A percentile compares a stretch with the other conserved stretches of the same genome.
phyloP scores from a whole-genome alignment of 1,284 basidiomycete genomes.

The Leccinum subrobustum region DNA sequence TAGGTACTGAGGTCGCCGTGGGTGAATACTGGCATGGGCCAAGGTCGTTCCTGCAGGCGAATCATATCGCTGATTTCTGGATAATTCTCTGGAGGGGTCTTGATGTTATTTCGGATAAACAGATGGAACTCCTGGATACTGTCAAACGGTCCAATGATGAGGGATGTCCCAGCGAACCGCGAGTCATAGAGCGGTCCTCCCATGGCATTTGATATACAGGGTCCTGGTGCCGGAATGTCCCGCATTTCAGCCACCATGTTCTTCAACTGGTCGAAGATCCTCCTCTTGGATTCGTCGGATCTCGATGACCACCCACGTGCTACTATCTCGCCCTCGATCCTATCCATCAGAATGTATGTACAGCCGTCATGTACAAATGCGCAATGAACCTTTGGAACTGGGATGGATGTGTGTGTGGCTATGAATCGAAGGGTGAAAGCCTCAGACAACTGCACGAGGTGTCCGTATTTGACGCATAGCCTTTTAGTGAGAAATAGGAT shows the following conservation, averaged over 20 bases:
- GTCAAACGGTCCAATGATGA: constrained; percentile 1
- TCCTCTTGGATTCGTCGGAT: not conserved
- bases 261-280: constrained; percentile 1
- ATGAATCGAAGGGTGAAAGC: no score
- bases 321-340: not conserved
- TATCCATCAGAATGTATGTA: constrained; percentile 13
- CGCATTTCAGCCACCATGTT: constrained; percentile 7
- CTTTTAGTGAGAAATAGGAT: no score
- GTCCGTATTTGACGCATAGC: no score
- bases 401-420: not conserved
- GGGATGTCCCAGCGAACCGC: not conserved
- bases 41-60: not conserved
- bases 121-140: constrained; percentile 1
- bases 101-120: not conserved
- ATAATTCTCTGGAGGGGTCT: not conserved
- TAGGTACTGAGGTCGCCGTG: not conserved
- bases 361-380: not conserved
- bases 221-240: not conserved
- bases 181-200: constrained; percentile 3
- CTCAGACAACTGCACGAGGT: no score
- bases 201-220: not conserved
- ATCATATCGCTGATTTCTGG: not conserved
- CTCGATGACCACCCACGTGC: not conserved
- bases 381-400: constrained; percentile 5
- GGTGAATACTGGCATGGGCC: not conserved